These are phyloP conservation scores for Gleditsia sinensis DNA, from an alignment of 306 rosid species.

Conservation along the genomic window DNA sequence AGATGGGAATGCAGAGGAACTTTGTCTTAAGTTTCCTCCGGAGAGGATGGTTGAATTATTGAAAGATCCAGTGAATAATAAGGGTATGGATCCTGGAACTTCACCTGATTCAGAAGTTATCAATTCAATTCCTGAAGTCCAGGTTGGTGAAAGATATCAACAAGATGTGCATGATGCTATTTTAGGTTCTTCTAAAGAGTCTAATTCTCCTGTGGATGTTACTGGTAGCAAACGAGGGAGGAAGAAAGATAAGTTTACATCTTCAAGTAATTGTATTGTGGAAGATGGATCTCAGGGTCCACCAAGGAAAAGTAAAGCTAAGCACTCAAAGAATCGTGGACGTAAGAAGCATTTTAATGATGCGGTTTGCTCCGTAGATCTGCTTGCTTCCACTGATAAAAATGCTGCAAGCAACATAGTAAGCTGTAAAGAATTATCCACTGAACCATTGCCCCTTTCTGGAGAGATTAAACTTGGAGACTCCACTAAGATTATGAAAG, in stretches of 20 bases:
- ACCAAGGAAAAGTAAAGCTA: conserved; percentile 44
- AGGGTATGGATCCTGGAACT: conserved; percentile 86
- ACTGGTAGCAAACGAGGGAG: conserved; percentile 49
- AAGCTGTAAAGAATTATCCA: conserved; percentile 45
- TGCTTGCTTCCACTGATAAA: conserved; percentile 43
- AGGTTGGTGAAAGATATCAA: conserved; percentile 54
- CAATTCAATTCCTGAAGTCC: conserved; percentile 68
- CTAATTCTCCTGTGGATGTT: conserved; percentile 47
- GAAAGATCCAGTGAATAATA: conserved; percentile 47
- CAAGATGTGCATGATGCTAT: conserved; percentile 50
- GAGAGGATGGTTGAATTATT: conserved; percentile 52
- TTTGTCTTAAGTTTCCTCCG: conserved; percentile 43
- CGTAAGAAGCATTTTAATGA: conserved; percentile 41
- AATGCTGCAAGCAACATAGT: conserved; percentile 52
- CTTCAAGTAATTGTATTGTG: conserved; percentile 34
- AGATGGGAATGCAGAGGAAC: conserved; percentile 45
- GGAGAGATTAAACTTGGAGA: conserved; percentile 47
- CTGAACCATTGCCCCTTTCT: conserved; percentile 41
- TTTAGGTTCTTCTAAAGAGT: conserved; percentile 53
- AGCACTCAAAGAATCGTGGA: conserved; percentile 58
- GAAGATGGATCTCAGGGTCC: conserved; percentile 48
- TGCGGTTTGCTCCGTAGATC: conserved; percentile 42
- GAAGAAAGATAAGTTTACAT: conserved; percentile 54
- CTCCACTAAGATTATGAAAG: conserved; percentile 43
- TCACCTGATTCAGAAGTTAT: conserved; percentile 99